Percentiles rank a stretch among this genome's conserved stretches.
phyloP scores from a whole-genome alignment of 257 asterid species.

The Solanum chiquidenum region DNA sequence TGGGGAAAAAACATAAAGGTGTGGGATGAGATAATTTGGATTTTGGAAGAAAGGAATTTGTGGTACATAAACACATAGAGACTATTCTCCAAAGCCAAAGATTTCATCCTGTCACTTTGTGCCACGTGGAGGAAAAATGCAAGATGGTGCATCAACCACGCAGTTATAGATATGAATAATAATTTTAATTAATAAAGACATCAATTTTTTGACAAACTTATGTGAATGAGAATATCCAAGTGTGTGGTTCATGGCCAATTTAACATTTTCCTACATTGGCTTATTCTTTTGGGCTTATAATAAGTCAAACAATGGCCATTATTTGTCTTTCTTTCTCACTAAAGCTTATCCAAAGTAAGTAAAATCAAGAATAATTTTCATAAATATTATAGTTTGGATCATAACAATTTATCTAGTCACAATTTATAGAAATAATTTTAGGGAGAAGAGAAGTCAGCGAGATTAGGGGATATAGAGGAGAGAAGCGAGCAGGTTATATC shows the following conservation, averaged over 20 bases:
- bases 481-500: not conserved
- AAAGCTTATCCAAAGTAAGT: not conserved
- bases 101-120: slow-evolving; percentile 12
- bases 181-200: not conserved
- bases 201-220: not conserved
- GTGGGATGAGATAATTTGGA: not conserved
- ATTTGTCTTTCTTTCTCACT: not conserved
- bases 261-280: not conserved
- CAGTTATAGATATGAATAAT: not conserved
- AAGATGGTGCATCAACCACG: slow-evolving; percentile 9
- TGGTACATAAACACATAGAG: slow-evolving; percentile 6
- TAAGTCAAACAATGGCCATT: not conserved
- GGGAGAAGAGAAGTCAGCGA: not conserved
- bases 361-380: not conserved
- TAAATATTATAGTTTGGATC: not conserved
- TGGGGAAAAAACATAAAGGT: not conserved
- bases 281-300: not conserved
- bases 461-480: not conserved
- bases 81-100: slow-evolving; percentile 1
- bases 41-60: not conserved
- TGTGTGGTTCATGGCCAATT: not conserved
- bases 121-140: slow-evolving; percentile 13
- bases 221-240: not conserved
- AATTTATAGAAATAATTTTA: no score
- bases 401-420: no score